These are phyloP conservation scores for Apiospora rasikravindrae DNA, from an alignment of 2,329 filamentous ascomycete species.

Conservation along the genomic window DNA sequence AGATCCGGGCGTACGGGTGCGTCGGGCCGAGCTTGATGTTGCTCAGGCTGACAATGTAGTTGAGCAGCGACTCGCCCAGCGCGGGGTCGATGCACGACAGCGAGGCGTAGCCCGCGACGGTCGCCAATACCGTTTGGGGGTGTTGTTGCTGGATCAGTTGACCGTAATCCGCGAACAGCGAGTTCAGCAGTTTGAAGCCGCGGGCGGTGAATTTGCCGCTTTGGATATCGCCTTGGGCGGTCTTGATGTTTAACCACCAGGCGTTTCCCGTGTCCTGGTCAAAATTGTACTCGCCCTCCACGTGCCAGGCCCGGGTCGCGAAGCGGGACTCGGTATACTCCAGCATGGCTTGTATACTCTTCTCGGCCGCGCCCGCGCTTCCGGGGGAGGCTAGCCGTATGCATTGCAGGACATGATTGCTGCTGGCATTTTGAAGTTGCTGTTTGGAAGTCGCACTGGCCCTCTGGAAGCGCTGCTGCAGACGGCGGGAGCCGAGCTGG, in stretches of 20 bases:
- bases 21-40: constrained; percentile 20
- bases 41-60: constrained; percentile 21
- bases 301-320: constrained; percentile 16
- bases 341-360: constrained; percentile 9
- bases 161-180: constrained; percentile 15
- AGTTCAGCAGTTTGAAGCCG: constrained; percentile 15
- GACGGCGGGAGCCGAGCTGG: constrained; percentile 22
- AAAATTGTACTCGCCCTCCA: constrained; percentile 13
- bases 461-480: constrained; percentile 14
- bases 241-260: background rate
- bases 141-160: constrained; percentile 13
- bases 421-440: background rate
- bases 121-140: constrained; percentile 19
- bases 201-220: background rate
- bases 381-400: background rate
- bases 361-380: constrained; percentile 13
- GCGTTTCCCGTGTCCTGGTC: background rate
- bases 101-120: constrained; percentile 6
- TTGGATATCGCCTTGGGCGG: background rate
- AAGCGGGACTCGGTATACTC: constrained; percentile 20
- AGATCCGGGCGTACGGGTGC: constrained; percentile 22
- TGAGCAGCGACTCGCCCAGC: constrained; percentile 22
- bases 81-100: constrained; percentile 9
- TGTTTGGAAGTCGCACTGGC: background rate
- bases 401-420: background rate